These are phyloP conservation scores for Talaromyces sp. DNA, from an alignment of 2,329 filamentous ascomycete genomes.

Conservation along the genomic window DNA sequence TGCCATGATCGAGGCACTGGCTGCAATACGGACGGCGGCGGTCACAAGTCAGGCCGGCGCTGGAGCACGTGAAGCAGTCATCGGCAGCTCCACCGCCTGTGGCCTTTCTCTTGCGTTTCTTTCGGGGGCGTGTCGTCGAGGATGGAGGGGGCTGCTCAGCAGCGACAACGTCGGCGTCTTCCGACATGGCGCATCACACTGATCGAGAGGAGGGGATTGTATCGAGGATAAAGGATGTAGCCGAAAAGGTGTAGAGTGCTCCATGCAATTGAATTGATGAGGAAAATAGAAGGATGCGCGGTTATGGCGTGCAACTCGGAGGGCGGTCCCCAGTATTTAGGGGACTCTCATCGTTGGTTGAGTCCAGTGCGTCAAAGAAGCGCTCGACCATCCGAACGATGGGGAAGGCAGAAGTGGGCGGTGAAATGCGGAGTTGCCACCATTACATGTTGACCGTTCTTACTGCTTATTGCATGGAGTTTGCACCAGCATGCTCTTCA, in stretches of 20 bases:
- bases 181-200: constrained; percentile 14
- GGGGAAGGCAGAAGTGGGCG: constrained; percentile 4
- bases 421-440: neutral
- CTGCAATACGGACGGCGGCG: constrained; percentile 90
- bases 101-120: constrained; percentile 75
- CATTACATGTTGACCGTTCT: too few species aligned
- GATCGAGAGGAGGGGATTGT: neutral
- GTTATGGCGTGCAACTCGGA: neutral
- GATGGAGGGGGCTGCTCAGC: constrained; percentile 20
- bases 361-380: neutral
- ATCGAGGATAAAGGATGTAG: neutral
- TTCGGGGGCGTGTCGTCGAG: constrained; percentile 34
- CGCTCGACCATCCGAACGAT: neutral
- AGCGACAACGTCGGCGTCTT: constrained; percentile 13
- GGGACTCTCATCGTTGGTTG: neutral
- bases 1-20: constrained; percentile 84
- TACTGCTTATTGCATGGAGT: neutral
- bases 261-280: neutral
- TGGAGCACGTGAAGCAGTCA: constrained; percentile 91
- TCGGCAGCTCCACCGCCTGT: constrained; percentile 85
- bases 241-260: neutral
- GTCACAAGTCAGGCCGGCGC: constrained; percentile 80
- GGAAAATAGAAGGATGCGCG: neutral
- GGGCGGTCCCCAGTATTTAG: neutral
- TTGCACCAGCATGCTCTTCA: too few species aligned